Base-by-base conservation (phyloP, 2,329 filamentous ascomycete species). In the Ascochyta koolunga region DNA sequence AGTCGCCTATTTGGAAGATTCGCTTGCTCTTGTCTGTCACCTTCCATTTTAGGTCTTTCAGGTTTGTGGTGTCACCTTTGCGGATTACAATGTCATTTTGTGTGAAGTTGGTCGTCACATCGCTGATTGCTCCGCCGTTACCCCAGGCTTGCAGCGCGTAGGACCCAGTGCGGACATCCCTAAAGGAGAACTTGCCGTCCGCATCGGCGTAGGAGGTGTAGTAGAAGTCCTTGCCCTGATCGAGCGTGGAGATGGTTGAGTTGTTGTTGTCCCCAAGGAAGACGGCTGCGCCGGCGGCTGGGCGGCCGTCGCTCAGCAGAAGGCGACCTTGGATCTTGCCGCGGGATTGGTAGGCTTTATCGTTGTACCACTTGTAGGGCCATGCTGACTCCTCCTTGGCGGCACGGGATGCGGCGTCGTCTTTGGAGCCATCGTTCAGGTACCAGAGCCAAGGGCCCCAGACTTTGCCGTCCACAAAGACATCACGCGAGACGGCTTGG, bases 141-240 rank as follows among this genome's bases (percentile, higher is more conserved):
- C 78, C 76, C 80, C 81, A 83, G 1, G 80, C 80, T 49, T 82
- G 79, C 1, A 83, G 61, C 0, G 76, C 80, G 56, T 82, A 83
- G 2, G 69, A 73, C 0, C 75, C 79, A 0, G 69, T 67, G 5
- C 79, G 77, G 16, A 83, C 77, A 48, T 80, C 59, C 3, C 67
- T 55, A 50, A 83, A 77, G 11, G 64, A 62, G 58, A 83, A 83
- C 2, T 65, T 57, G 13, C 81, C 81, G 1, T 73, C 39, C 0
- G 59, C 62, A 46, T 79, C 78, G 1, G 81, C 76, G 56, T 80
- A 79, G 0, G 73, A 67, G 7, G 78, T 80, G 66, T 83, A 82
- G 65, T 83, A 82, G 66, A 81, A 81, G 18, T 72, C 69, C 4
- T 72, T 69, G 19, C 81, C 81, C 64, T 80, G 77, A 42, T 82